Conservation (phyloP, 768 basidiomycete genomes). For the Hericium erinaceus region DNA sequence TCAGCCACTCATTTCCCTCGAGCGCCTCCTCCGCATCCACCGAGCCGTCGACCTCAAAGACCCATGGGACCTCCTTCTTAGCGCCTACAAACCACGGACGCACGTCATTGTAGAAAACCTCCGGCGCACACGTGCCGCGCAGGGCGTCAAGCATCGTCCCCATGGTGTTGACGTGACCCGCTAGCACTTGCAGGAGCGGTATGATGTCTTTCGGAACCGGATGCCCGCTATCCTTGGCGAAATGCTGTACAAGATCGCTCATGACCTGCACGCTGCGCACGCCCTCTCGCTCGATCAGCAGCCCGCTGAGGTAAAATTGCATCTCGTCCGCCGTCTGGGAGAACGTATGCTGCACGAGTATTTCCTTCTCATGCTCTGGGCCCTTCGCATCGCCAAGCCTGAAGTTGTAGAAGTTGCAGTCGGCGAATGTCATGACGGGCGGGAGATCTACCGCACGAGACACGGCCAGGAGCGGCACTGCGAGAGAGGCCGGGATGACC, state of each 20-base stretch:
- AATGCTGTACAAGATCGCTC: neutral
- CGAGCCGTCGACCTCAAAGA: neutral
- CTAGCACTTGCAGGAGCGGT: neutral
- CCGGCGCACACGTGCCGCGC: neutral
- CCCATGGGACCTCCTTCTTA: neutral
- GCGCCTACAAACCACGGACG: conserved; percentile 1
- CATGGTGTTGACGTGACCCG: neutral
- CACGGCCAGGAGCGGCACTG: neutral
- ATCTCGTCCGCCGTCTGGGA: conserved; percentile 1
- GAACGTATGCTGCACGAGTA: neutral
- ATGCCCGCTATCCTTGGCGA: too few species aligned
- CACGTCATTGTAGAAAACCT: neutral
- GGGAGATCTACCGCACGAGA: conserved; percentile 2
- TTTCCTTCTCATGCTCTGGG: neutral
- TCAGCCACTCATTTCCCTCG: neutral
- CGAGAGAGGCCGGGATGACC: neutral
- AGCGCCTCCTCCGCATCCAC: neutral
- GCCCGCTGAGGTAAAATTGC: conserved; percentile 1
- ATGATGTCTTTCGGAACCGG: neutral
- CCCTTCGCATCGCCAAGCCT: too few species aligned
- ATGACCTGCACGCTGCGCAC: neutral
- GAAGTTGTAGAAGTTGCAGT: conserved; percentile 2
- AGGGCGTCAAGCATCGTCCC: neutral
- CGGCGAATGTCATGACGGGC: neutral
- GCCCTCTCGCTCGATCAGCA: neutral